These are phyloP conservation scores for Russula sp. DNA, from an alignment of 768 basidiomycete species.

Conservation along the genomic window DNA sequence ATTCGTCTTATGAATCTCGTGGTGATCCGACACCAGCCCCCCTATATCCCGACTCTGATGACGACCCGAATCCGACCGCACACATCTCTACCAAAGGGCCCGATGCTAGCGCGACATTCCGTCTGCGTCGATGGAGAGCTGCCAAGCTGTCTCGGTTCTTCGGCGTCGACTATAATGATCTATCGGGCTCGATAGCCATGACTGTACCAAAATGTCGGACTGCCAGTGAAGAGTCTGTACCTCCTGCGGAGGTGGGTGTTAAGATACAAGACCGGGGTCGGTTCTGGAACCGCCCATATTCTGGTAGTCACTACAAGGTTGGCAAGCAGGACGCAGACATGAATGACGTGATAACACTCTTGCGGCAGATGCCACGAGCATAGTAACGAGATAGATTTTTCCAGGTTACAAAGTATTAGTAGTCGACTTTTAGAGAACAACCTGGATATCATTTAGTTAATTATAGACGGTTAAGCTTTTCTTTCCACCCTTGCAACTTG, in stretches of 20 bases:
- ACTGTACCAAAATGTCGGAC: neutral
- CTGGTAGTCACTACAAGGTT: neutral
- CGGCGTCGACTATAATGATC: conserved; percentile 45
- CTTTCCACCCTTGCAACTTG: neutral
- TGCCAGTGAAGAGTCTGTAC: neutral
- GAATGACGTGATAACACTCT: conserved; percentile 20
- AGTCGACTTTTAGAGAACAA: neutral
- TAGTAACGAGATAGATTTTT: neutral
- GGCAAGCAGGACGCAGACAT: conserved; percentile 11
- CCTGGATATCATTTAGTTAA: neutral
- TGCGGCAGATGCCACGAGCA: conserved; percentile 25
- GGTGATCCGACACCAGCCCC: neutral
- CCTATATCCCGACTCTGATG: neutral
- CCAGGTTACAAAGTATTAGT: neutral
- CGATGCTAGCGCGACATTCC: conserved; percentile 23
- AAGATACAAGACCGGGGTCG: conserved; percentile 15
- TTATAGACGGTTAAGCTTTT: neutral
- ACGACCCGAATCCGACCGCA: neutral
- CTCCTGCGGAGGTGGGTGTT: conserved; percentile 8
- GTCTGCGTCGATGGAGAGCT: conserved; percentile 39
- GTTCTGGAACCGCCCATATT: conserved; percentile 18
- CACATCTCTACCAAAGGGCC: neutral
- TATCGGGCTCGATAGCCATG: conserved; percentile 27
- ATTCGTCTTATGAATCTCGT: conserved; percentile 2
- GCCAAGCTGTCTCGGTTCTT: conserved; percentile 54